phyloP scores from a whole-genome alignment of 2,329 filamentous ascomycete species.

The Colletotrichum destructivum region DNA sequence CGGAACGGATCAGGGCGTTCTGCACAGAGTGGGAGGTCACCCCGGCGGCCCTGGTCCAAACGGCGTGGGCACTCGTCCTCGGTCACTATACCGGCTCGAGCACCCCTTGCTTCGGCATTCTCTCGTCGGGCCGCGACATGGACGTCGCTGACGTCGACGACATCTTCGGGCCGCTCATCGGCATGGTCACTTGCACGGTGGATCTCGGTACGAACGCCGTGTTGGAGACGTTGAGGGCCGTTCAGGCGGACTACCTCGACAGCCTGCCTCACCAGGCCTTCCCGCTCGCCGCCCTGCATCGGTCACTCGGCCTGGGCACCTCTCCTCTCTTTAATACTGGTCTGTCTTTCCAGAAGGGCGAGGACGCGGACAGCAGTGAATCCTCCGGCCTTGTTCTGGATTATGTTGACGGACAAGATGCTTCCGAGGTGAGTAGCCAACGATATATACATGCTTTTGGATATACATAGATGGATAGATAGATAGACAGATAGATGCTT shows the following conservation, averaged over 20 bases:
- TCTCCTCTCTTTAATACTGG: slow-evolving; percentile 31
- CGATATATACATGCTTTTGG: no score
- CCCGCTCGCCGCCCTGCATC: slow-evolving; percentile 8
- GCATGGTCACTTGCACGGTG: slow-evolving; percentile 1
- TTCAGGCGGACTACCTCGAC: slow-evolving; percentile 12
- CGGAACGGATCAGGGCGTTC: not conserved
- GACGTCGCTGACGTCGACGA: not conserved
- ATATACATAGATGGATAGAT: no score
- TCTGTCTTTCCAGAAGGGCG: slow-evolving; percentile 10
- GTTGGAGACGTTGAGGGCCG: slow-evolving; percentile 4
- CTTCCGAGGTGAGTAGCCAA: not conserved
- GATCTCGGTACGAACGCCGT: not conserved
- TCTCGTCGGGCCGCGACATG: slow-evolving; percentile 7
- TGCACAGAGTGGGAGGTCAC: slow-evolving; percentile 12
- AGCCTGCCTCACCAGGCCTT: slow-evolving; percentile 11
- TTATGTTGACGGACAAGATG: not conserved
- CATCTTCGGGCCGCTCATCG: slow-evolving; percentile 1
- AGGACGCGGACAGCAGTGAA: not conserved
- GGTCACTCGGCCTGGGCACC: not conserved
- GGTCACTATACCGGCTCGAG: slow-evolving; percentile 2
- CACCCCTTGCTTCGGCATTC: not conserved
- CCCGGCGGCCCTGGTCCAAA: slow-evolving; percentile 1
- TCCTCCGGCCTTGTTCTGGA: not conserved
- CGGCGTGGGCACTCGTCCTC: slow-evolving; percentile 13
- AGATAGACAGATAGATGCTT: not conserved